Evolutionary conservation across 352 stramenopile species (phyloP).

Genomic region (Phytophthora quininea): DNA sequence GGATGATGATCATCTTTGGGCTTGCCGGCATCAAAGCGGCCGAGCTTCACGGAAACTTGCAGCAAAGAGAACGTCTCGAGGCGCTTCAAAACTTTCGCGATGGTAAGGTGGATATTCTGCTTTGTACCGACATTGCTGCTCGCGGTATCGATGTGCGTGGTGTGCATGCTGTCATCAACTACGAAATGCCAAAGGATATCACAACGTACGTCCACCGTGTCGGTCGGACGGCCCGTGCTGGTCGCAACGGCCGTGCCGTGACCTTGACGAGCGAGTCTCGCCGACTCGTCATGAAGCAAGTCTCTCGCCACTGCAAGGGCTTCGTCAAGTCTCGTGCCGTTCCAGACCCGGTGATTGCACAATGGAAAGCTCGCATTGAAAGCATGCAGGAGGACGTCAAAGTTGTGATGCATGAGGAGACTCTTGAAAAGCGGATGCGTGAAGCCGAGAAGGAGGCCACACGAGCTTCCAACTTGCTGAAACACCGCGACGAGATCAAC

Average conservation of each 20-base stretch:
- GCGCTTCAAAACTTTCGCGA: conserved; percentile 96
- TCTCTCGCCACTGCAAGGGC: conserved; percentile 87
- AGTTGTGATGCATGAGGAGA: conserved; percentile 87
- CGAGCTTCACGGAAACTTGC: conserved; percentile 98
- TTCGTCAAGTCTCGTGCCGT: conserved; percentile 93
- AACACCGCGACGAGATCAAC: conserved; percentile 91
- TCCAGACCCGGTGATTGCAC: conserved; percentile 84
- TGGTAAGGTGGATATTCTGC: conserved; percentile 94
- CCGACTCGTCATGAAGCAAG: conserved; percentile 94
- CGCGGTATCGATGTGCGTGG: conserved; percentile 98
- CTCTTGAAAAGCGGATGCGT: conserved; percentile 90
- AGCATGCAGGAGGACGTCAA: conserved; percentile 83
- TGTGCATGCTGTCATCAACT: conserved; percentile 99
- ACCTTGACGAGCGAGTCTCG: conserved; percentile 91
- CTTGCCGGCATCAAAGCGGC: conserved; percentile 96
- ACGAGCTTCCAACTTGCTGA: conserved; percentile 90
- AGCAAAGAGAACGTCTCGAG: conserved; percentile 96
- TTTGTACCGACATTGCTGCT: conserved; percentile 98
- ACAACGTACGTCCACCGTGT: conserved; percentile 99
- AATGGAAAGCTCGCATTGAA: conserved; percentile 88
- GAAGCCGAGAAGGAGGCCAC: conserved; percentile 90
- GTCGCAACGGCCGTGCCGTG: conserved; percentile 90
- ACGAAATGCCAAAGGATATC: conserved; percentile 99
- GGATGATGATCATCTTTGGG: conserved; percentile 97
- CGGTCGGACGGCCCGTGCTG: conserved; percentile 97